A percentile compares a stretch with the other conserved stretches of the same genome.
Evolutionary conservation across 2,329 filamentous ascomycete species (phyloP).

Genomic region (Colletotrichum phormii): DNA sequence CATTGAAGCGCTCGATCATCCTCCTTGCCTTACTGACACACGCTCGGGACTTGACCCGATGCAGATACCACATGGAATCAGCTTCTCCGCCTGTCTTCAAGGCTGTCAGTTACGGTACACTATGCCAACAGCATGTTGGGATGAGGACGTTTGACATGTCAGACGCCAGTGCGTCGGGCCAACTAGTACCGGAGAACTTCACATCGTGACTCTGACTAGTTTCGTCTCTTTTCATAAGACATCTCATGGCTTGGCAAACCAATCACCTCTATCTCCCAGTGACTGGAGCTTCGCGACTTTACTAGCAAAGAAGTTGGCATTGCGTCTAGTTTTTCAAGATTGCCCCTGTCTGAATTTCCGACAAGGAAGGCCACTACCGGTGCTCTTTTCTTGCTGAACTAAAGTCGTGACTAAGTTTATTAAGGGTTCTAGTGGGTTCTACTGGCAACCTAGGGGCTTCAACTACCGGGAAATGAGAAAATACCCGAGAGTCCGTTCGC

Average conservation of each 20-base stretch:
- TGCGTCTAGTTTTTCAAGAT: background rate
- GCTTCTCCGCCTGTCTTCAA: no score
- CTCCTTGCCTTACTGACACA: background rate
- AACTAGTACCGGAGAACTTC: background rate
- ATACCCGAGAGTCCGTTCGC: background rate
- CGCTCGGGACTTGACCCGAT: background rate
- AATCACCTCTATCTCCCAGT: background rate
- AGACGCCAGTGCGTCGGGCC: background rate
- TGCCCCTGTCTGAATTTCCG: background rate
- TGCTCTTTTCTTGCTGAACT: no score
- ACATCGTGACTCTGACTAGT: background rate
- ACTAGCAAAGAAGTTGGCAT: background rate
- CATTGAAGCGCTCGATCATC: background rate
- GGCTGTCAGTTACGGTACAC: background rate
- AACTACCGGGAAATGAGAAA: background rate
- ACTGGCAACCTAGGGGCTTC: background rate
- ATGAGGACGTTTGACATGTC: background rate
- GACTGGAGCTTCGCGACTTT: background rate
- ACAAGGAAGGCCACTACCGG: no score
- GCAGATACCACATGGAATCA: background rate
- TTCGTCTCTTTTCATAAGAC: background rate
- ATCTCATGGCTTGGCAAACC: background rate
- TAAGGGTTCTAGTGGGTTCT: background rate
- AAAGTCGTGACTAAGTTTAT: background rate
- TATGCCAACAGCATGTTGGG: background rate